Evolutionary conservation across 371 early-diverging fungal species (phyloP).

Genomic region (Syncephalastrum racemosum): DNA sequence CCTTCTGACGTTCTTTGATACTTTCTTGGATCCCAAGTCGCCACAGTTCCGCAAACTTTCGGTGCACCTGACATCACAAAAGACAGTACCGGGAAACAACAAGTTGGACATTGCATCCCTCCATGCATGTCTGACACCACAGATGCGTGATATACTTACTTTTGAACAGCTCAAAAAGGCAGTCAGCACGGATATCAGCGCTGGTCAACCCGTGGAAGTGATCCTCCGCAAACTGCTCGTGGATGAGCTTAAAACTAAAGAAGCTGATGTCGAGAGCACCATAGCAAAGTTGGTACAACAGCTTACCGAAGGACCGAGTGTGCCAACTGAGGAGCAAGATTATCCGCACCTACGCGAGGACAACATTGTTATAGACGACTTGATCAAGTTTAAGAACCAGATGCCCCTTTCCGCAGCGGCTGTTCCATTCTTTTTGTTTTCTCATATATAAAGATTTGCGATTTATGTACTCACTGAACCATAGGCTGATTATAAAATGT

Average conservation of each 20-base stretch:
- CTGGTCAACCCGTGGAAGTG: conserved; percentile 15
- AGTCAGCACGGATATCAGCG: conserved; percentile 15
- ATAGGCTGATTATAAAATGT: too few relatives aligned
- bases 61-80: conserved; percentile 67
- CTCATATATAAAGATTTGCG: conserved; percentile 20
- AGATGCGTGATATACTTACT: conserved; percentile 7
- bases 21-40: conserved; percentile 57
- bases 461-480: too few relatives aligned
- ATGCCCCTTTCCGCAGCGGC: conserved; percentile 60
- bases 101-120: conserved; percentile 20
- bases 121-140: conserved; percentile 13
- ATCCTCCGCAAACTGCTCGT: conserved; percentile 16
- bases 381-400: conserved; percentile 58
- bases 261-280: conserved; percentile 20
- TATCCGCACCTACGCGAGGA: conserved; percentile 29
- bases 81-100: conserved; percentile 11
- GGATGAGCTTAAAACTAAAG: conserved; percentile 21
- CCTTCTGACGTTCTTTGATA: conserved; percentile 59
- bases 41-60: conserved; percentile 58
- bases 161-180: conserved; percentile 15
- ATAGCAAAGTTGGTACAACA: conserved; percentile 18
- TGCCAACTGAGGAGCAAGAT: too few relatives aligned
- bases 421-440: conserved; percentile 43
- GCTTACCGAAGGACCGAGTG: background rate
- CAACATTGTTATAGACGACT: conserved; percentile 44